Percentiles rank a stretch among this genome's conserved stretches.
Conservation (phyloP, 2,329 filamentous ascomycete species). For the Colletotrichum simmondsii region DNA sequence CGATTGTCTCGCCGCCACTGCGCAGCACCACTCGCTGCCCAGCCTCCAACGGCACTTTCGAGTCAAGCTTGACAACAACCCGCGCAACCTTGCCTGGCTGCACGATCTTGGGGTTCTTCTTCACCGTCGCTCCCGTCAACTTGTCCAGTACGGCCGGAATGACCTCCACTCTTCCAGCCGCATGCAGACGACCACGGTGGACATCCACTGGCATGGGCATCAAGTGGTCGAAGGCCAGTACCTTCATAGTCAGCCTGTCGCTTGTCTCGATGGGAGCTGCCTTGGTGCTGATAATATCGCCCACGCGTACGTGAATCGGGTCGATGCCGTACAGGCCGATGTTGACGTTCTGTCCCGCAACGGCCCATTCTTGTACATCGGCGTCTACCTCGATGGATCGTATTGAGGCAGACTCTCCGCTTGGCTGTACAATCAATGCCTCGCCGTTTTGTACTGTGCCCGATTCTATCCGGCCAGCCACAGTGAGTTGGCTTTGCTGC, state of each 20-base stretch:
- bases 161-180: constrained; percentile 77
- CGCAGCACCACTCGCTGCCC: constrained; percentile 85
- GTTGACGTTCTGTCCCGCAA: constrained; percentile 88
- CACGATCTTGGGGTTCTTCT: constrained; percentile 87
- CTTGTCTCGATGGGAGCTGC: constrained; percentile 75
- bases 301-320: constrained; percentile 80
- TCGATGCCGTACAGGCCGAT: constrained; percentile 90
- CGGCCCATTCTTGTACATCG: constrained; percentile 83
- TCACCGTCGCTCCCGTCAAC: constrained; percentile 76
- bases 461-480: constrained; percentile 87
- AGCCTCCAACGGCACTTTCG: constrained; percentile 81
- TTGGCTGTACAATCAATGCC: constrained; percentile 80
- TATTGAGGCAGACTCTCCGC: constrained; percentile 81
- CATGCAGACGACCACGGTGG: constrained; percentile 85
- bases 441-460: constrained; percentile 90
- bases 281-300: constrained; percentile 86
- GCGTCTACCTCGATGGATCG: constrained; percentile 84
- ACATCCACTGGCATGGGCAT: constrained; percentile 92
- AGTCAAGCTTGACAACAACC: constrained; percentile 78
- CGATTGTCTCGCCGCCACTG: constrained; percentile 84
- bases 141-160: constrained; percentile 84
- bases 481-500: constrained; percentile 82
- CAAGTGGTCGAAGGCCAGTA: constrained; percentile 89
- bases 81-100: constrained; percentile 83
- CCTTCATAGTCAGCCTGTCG: constrained; percentile 82